Evolutionary conservation across 1,284 basidiomycete species (phyloP).

Genomic region (Papiliotrema fonsecae): DNA sequence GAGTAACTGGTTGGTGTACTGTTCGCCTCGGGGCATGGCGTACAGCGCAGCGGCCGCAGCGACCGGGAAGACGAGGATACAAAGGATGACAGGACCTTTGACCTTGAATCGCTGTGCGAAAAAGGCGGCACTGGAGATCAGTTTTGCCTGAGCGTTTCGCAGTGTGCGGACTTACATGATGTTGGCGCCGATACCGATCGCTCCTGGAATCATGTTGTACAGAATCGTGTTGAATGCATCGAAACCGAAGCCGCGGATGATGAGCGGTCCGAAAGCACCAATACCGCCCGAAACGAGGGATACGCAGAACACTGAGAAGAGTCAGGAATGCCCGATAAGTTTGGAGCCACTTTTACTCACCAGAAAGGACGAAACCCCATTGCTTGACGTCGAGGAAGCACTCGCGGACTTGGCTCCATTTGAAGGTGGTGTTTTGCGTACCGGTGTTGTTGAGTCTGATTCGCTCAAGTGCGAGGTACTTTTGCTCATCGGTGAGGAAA

Average conservation of each 20-base stretch:
- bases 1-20: conserved; percentile 18
- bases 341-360: too few species aligned
- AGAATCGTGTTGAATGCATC: conserved; percentile 46
- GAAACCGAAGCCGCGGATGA: conserved; percentile 33
- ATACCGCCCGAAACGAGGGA: conserved; percentile 36
- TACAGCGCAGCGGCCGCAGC: conserved; percentile 33
- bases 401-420: conserved; percentile 41
- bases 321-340: too few species aligned
- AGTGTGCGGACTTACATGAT: conserved; percentile 6
- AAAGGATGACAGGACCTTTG: conserved; percentile 53
- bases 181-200: conserved; percentile 50
- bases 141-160: neutral
- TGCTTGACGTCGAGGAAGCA: conserved; percentile 38
- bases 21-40: conserved; percentile 16
- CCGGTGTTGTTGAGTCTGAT: conserved; percentile 45
- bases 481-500: conserved; percentile 44
- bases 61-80: conserved; percentile 36
- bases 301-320: conserved; percentile 25
- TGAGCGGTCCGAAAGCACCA: conserved; percentile 34
- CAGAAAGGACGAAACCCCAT: conserved; percentile 36
- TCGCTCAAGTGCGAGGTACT: conserved; percentile 44
- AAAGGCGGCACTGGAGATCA: conserved; percentile 34
- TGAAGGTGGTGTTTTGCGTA: conserved; percentile 29
- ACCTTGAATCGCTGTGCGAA: conserved; percentile 48
- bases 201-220: conserved; percentile 48